Percentiles rank a stretch among this genome's conserved stretches.
Evolutionary conservation across 148 eudicot species (phyloP).

Genomic region (Rhododendron kiyosumense): DNA sequence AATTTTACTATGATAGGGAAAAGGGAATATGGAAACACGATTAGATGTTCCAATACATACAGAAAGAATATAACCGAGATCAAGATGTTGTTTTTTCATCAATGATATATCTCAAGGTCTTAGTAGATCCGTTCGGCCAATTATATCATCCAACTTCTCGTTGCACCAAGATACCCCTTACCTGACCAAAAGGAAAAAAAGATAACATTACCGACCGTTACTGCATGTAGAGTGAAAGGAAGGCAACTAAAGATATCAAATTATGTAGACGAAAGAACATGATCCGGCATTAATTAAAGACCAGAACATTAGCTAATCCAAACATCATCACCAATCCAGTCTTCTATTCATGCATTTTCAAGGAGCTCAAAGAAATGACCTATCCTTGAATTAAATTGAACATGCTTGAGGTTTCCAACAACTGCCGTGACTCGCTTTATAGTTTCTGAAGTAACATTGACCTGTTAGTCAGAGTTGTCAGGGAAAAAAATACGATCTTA

Average conservation of each 20-base stretch:
- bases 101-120: constrained; percentile 84
- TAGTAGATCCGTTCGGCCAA: constrained; percentile 83
- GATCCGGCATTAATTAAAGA: neutral
- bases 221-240: neutral
- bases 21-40: neutral
- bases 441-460: neutral
- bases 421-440: neutral
- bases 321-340: neutral
- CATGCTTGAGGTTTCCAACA: neutral
- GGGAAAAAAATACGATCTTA: neutral
- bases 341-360: neutral
- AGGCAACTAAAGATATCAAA: neutral
- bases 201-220: neutral
- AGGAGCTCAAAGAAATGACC: neutral
- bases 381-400: neutral
- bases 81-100: constrained; percentile 97
- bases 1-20: neutral
- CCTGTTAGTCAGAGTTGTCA: neutral
- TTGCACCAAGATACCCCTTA: constrained; percentile 92
- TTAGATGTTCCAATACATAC: constrained; percentile 41
- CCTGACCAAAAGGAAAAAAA: constrained; percentile 38
- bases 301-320: neutral
- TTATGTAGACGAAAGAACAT: neutral
- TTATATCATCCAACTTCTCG: constrained; percentile 83
- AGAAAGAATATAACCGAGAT: constrained; percentile 71